Conservation (phyloP, 73 alveolate species). For the Tetrahymena borealis region DNA sequence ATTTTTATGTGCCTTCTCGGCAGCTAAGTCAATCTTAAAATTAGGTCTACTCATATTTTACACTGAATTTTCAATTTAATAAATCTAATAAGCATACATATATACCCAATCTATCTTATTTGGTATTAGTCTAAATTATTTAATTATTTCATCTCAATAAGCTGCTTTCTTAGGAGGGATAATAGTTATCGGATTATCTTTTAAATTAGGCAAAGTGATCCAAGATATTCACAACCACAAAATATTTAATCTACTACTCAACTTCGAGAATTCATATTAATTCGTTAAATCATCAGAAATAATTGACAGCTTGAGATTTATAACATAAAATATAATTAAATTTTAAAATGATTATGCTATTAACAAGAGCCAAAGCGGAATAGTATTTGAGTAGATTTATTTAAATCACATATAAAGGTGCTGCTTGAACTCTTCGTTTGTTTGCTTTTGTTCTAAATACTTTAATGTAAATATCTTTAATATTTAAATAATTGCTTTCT, state of each 20-base stretch:
- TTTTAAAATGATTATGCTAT: not conserved
- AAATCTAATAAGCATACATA: too few species aligned
- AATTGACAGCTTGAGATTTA: not conserved
- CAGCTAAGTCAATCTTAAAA: not conserved
- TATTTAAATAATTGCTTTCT: too few species aligned
- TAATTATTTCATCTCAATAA: too few species aligned
- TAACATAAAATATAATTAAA: not conserved
- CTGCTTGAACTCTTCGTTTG: not conserved
- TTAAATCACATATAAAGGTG: not conserved
- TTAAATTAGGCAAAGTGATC: too few species aligned
- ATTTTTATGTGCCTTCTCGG: not conserved
- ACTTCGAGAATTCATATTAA: too few species aligned
- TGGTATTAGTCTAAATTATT: too few species aligned
- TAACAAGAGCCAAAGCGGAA: not conserved
- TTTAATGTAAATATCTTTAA: not conserved
- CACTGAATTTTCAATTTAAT: not conserved
- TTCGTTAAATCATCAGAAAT: not conserved
- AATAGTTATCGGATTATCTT: too few species aligned
- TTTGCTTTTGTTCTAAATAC: not conserved
- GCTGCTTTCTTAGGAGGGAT: too few species aligned
- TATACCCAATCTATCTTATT: too few species aligned
- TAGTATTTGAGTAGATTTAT: not conserved
- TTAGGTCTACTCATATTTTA: not conserved
- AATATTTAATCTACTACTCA: too few species aligned
- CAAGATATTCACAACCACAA: too few species aligned